Conservation (phyloP, 2,329 filamentous ascomycete genomes). For the Rasamsonia emersonii region DNA sequence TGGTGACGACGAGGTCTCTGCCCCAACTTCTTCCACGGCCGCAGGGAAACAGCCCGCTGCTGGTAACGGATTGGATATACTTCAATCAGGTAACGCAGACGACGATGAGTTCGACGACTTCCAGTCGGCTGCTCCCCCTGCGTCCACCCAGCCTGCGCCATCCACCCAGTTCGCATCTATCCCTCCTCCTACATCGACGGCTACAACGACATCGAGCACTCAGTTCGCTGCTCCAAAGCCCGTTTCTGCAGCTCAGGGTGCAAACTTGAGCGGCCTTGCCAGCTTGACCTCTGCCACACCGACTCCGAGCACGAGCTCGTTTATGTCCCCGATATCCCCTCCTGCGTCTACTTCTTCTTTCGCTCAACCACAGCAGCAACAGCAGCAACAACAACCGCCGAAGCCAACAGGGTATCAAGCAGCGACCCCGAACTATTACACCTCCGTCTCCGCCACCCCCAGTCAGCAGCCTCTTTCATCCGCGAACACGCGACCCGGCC, state of each 20-base stretch:
- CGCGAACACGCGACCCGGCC: conserved; percentile 23
- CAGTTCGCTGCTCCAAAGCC: conserved; percentile 11
- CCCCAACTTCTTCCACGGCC: conserved; percentile 33
- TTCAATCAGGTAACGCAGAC: conserved; percentile 42
- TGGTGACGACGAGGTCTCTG: conserved; percentile 60
- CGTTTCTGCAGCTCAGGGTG: conserved; percentile 44
- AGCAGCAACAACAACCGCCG: conserved; percentile 36
- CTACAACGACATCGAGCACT: conserved; percentile 37
- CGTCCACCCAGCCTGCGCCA: conserved; percentile 23
- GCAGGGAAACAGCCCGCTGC: conserved; percentile 38
- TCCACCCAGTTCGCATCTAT: conserved; percentile 30
- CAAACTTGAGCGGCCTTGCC: conserved; percentile 70
- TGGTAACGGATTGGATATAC: conserved; percentile 40
- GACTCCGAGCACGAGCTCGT: conserved; percentile 46
- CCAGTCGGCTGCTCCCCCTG: conserved; percentile 65
- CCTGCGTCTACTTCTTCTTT: conserved; percentile 37
- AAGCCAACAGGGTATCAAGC: conserved; percentile 64
- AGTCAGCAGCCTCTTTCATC: conserved; percentile 22
- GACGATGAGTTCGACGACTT: conserved; percentile 98
- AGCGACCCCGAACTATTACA: conserved; percentile 87
- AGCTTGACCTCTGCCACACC: conserved; percentile 75
- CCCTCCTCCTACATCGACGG: conserved; percentile 39
- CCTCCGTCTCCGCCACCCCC: conserved; percentile 53
- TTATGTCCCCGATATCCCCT: conserved; percentile 55
- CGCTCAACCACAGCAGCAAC: conserved; percentile 11